Percentiles rank a stretch among this genome's conserved stretches.
Conservation (phyloP, 2,329 filamentous ascomycete genomes). For the Colletotrichum tanaceti region DNA sequence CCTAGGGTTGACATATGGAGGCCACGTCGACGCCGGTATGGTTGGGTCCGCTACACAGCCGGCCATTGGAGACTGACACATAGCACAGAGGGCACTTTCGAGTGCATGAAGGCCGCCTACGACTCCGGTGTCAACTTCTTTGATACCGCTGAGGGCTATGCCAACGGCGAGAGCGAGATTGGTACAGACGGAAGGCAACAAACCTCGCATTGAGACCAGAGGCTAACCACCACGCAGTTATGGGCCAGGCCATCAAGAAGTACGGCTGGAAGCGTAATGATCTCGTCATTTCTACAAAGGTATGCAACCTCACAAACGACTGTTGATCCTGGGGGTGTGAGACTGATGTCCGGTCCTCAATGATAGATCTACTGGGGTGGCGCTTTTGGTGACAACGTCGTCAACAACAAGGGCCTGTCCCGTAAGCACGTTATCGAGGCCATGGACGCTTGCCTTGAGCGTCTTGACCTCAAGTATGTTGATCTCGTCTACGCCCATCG, state of each 20-base stretch:
- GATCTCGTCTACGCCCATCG: constrained; percentile 78
- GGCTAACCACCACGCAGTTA: constrained; percentile 52
- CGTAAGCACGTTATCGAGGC: constrained; percentile 79
- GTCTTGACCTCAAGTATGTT: constrained; percentile 69
- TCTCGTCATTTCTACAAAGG: constrained; percentile 71
- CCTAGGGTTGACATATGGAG: constrained; percentile 75
- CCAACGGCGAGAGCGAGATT: constrained; percentile 70
- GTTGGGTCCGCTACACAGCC: neutral
- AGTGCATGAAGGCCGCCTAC: constrained; percentile 71
- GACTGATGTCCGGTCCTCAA: neutral
- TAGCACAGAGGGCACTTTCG: constrained; percentile 58
- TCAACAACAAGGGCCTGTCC: constrained; percentile 76
- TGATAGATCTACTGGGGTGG: constrained; percentile 72
- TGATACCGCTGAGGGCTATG: constrained; percentile 69
- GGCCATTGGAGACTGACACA: constrained; percentile 1
- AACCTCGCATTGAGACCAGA: neutral
- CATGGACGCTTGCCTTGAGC: constrained; percentile 67
- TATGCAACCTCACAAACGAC: constrained; percentile 42
- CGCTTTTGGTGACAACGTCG: constrained; percentile 68
- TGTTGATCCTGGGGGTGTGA: neutral
- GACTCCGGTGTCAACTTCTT: constrained; percentile 73
- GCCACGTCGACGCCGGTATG: constrained; percentile 75
- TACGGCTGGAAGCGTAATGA: constrained; percentile 72
- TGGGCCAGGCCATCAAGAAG: constrained; percentile 70
- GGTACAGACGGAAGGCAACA: constrained; percentile 3